Base-by-base conservation (phyloP, 2,329 filamentous ascomycete species). In the Berkeleyomyces basicola region DNA sequence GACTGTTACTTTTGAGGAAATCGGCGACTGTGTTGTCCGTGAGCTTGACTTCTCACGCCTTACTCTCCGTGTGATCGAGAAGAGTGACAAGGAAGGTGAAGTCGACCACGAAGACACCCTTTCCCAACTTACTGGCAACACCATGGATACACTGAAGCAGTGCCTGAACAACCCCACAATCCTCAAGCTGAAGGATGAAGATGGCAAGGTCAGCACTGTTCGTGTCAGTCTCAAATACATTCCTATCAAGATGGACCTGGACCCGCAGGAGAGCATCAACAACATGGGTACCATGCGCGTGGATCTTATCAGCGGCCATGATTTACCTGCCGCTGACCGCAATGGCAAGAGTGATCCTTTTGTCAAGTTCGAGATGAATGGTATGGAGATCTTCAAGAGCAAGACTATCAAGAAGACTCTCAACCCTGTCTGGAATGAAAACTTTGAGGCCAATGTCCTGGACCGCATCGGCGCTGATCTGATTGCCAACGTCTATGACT, bases 271-370 rank as follows among this genome's bases (percentile, higher is more conserved):
- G 74, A 96, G 90, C 70, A 96, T 99, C 79, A 97, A 96, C 82
- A 99, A 99, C 74, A 95, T 96, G 83, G 93, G 93, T 65, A 91
- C 85, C 64, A 84, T 99, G 31, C 88, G 91, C 23, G 89, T 99
- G n/a, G 90, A 97, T 69, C 81, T 99, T 16, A 77, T 97, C 44
- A 90, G 96, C 72, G 93, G 86, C 16, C 77, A 82, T 7, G 86
- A 96, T 65, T 81, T 99, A n/a, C 93, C 93, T 6, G 85, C 93
- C 1, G 92, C 92, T 37, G 93, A 99, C 70, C 85, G 90, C 42
- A 99, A 99, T 71, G 93, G 93, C 68, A 97, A 87, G 80, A 96
- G 90, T 69, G 93, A 99, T 70, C 93, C 93, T 3, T 99, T 92
- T 77, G 95, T 88, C 81, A 92, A 92, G 70, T 99, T 99, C 72